These are phyloP conservation scores for Castanea crenata DNA, from an alignment of 306 rosid genomes.

Conservation along the genomic window DNA sequence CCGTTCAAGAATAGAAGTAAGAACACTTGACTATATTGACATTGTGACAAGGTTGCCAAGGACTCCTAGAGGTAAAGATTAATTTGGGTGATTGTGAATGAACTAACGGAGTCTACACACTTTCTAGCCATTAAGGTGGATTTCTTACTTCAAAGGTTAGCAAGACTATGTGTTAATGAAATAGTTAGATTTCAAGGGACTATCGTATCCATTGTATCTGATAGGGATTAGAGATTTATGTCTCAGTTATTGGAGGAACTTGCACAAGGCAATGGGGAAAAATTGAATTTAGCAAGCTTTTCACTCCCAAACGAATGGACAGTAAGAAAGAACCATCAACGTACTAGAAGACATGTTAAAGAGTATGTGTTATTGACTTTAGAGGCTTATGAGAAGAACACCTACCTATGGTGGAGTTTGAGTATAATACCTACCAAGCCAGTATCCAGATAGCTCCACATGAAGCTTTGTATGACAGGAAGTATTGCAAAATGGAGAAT, in stretches of 20 bases:
- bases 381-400: background rate
- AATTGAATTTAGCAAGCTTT: background rate
- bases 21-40: background rate
- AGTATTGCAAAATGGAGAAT: background rate
- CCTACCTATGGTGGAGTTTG: background rate
- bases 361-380: background rate
- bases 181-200: background rate
- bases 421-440: background rate
- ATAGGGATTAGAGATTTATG: background rate
- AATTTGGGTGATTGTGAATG: background rate
- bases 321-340: background rate
- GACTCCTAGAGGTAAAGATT: background rate
- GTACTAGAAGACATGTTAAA: background rate
- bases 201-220: background rate
- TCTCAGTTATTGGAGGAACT: too few species aligned
- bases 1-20: background rate
- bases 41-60: background rate
- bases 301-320: background rate
- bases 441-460: background rate
- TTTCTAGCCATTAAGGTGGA: background rate
- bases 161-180: background rate
- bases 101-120: background rate
- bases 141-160: background rate
- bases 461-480: background rate
- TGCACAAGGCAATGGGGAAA: background rate